A percentile compares a stretch with the other conserved stretches of the same genome.
These are phyloP conservation scores for Liriodendron chinense DNA, from an alignment of 164 flowering plant genomes.

Conservation along the genomic window DNA sequence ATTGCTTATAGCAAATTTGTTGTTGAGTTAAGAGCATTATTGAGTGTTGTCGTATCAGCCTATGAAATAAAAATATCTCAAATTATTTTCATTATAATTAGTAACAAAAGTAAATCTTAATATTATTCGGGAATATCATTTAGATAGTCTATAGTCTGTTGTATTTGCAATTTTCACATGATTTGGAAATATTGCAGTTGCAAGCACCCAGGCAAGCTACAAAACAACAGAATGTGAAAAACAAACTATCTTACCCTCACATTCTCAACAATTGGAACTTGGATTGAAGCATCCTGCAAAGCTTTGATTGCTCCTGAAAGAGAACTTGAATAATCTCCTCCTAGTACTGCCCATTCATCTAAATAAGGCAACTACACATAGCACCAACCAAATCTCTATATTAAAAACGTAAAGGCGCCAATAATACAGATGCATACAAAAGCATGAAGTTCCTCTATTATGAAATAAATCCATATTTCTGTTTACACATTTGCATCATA, in stretches of 20 bases:
- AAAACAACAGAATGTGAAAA: not conserved
- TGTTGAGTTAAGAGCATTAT: conserved; percentile 56
- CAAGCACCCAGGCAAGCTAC: not conserved
- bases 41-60: conserved; percentile 52
- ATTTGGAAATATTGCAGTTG: not conserved
- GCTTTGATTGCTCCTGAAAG: conserved; percentile 55
- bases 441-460: not conserved
- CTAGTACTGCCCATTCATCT: conserved; percentile 66
- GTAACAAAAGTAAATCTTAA: no score
- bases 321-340: conserved; percentile 51
- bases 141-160: not conserved
- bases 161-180: not conserved
- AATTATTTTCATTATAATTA: not conserved
- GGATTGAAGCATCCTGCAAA: conserved; percentile 53
- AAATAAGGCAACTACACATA: conserved; percentile 55
- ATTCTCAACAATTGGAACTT: conserved; percentile 52
- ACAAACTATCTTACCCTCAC: conserved; percentile 43
- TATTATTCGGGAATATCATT: not conserved
- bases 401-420: no score
- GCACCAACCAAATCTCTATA: not conserved
- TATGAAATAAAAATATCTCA: conserved; percentile 19
- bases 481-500: no score
- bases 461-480: no score
- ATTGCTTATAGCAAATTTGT: conserved; percentile 46
- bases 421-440: not conserved